Conservation (phyloP, 768 basidiomycete species). For the Gyrodon lividus region DNA sequence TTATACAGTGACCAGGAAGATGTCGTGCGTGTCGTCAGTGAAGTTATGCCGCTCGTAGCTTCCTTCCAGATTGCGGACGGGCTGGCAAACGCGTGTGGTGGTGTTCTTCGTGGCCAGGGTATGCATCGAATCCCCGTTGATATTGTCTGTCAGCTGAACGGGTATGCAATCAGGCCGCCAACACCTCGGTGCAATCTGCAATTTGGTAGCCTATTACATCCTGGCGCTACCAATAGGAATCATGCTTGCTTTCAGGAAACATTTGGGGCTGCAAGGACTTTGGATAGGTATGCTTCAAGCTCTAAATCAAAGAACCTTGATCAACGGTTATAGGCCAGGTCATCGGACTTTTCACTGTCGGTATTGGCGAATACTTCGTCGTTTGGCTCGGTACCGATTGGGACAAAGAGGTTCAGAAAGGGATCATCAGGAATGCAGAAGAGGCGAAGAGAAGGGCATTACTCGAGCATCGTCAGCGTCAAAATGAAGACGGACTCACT, state of each 20-base stretch:
- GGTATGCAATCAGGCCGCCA: slow-evolving; percentile 43
- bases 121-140: background rate
- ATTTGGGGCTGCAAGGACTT: slow-evolving; percentile 47
- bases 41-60: slow-evolving; percentile 54
- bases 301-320: background rate
- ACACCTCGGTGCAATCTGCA: slow-evolving; percentile 72
- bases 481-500: slow-evolving; percentile 12
- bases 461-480: slow-evolving; percentile 17
- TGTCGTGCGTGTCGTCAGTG: slow-evolving; percentile 48
- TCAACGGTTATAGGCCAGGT: slow-evolving; percentile 56
- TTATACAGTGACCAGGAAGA: slow-evolving; percentile 64
- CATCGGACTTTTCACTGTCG: slow-evolving; percentile 70
- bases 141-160: slow-evolving; percentile 2
- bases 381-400: slow-evolving; percentile 55
- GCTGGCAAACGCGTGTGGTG: slow-evolving; percentile 50
- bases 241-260: slow-evolving; percentile 45
- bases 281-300: slow-evolving; percentile 42
- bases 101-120: slow-evolving; percentile 50
- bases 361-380: slow-evolving; percentile 61
- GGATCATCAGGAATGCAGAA: slow-evolving; percentile 36
- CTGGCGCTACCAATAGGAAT: slow-evolving; percentile 53
- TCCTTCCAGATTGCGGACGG: slow-evolving; percentile 59
- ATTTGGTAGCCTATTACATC: slow-evolving; percentile 62
- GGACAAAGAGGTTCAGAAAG: slow-evolving; percentile 44
- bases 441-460: slow-evolving; percentile 31